These are phyloP conservation scores for Ganoderma sinense DNA, from an alignment of 1,284 basidiomycete species.

Conservation along the genomic window DNA sequence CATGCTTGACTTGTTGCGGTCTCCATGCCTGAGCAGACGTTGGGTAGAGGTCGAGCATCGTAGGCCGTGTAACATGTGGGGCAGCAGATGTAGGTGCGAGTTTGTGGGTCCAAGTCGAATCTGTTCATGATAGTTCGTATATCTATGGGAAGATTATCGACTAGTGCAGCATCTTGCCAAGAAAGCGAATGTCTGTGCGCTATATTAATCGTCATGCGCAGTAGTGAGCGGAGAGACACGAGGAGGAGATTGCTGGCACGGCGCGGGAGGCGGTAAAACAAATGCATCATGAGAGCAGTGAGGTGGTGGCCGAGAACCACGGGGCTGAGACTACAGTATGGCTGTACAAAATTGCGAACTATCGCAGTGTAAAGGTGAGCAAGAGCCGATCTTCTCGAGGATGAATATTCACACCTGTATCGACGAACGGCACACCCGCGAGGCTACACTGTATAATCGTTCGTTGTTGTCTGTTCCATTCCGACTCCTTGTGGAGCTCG, in stretches of 20 bases:
- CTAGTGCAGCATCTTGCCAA: neutral
- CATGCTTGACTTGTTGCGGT: constrained; percentile 14
- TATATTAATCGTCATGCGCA: neutral
- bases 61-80: constrained; percentile 23
- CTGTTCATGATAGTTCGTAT: constrained; percentile 19
- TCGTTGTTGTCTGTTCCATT: too few species aligned
- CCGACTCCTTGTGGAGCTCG: too few species aligned
- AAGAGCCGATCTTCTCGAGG: too few species aligned
- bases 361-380: too few species aligned
- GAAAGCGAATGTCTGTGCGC: neutral
- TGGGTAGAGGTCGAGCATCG: neutral
- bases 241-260: constrained; percentile 12
- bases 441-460: too few species aligned
- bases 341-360: constrained; percentile 6
- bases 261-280: constrained; percentile 13
- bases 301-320: constrained; percentile 9
- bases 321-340: neutral
- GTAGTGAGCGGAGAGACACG: constrained; percentile 2
- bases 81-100: constrained; percentile 21
- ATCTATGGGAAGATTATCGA: constrained; percentile 14
- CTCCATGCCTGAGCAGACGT: constrained; percentile 1
- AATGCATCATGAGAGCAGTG: constrained; percentile 15
- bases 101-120: constrained; percentile 20
- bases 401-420: too few species aligned
- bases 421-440: too few species aligned